Conservation (phyloP, 2,329 filamentous ascomycete species). For the Penicillium sp. region DNA sequence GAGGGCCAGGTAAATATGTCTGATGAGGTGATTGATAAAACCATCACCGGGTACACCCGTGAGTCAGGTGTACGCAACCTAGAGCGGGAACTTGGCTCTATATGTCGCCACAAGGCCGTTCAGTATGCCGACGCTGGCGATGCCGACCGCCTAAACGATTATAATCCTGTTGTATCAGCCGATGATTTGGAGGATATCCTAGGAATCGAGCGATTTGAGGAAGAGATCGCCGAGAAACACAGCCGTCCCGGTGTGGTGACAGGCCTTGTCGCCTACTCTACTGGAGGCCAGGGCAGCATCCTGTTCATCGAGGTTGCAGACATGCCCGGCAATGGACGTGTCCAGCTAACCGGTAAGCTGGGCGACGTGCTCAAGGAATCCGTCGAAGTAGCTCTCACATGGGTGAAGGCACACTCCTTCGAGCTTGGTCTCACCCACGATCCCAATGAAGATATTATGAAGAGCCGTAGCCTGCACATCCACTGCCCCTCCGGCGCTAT, state of each 20-base stretch:
- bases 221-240: slow-evolving; percentile 87
- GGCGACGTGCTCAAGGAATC: slow-evolving; percentile 96
- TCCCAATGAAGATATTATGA: slow-evolving; percentile 89
- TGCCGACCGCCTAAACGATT: slow-evolving; percentile 62
- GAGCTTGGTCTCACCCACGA: slow-evolving; percentile 80
- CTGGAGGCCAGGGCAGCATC: slow-evolving; percentile 90
- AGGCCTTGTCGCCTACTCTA: slow-evolving; percentile 90
- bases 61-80: slow-evolving; percentile 95
- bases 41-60: slow-evolving; percentile 94
- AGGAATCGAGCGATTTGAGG: slow-evolving; percentile 89
- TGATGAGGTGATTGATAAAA: slow-evolving; percentile 85
- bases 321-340: slow-evolving; percentile 88
- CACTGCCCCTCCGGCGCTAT: slow-evolving; percentile 94
- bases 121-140: slow-evolving; percentile 91
- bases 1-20: slow-evolving; percentile 72
- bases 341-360: slow-evolving; percentile 93
- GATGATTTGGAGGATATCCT: slow-evolving; percentile 87
- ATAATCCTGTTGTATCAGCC: slow-evolving; percentile 70
- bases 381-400: slow-evolving; percentile 91
- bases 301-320: slow-evolving; percentile 97
- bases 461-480: slow-evolving; percentile 87
- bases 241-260: slow-evolving; percentile 88
- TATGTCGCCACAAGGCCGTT: slow-evolving; percentile 92
- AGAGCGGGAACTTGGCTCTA: slow-evolving; percentile 90
- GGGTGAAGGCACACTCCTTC: slow-evolving; percentile 95